These are phyloP conservation scores for Mortierella sp. DNA, from an alignment of 371 early-diverging fungal genomes.

Conservation along the genomic window DNA sequence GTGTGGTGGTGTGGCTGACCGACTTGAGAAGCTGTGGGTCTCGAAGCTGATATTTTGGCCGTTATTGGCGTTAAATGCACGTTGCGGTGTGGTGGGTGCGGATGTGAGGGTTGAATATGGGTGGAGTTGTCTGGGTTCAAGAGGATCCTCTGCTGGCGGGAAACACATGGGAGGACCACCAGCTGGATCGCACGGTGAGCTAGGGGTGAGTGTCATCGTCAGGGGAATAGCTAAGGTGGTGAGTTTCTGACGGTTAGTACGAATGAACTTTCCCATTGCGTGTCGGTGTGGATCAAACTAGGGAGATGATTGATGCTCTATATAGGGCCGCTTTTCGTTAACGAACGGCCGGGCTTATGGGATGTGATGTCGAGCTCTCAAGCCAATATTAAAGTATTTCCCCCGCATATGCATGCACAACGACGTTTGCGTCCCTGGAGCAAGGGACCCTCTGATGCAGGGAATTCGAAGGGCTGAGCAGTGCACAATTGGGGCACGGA, in stretches of 20 bases:
- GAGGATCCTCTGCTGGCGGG: conserved; percentile 33
- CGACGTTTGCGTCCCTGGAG: too few species aligned
- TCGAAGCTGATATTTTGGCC: not conserved
- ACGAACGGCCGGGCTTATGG: not conserved
- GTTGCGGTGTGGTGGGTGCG: not conserved
- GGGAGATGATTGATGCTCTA: not conserved
- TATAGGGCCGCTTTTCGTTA: not conserved
- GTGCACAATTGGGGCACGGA: too few species aligned
- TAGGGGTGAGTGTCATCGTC: conserved; percentile 48
- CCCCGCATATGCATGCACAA: too few species aligned
- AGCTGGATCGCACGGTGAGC: conserved; percentile 49
- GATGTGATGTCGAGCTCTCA: too few species aligned
- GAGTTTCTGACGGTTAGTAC: conserved; percentile 21
- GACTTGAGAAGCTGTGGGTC: not conserved
- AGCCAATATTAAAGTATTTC: too few species aligned
- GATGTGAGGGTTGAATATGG: conserved; percentile 27
- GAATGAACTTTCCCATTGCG: conserved; percentile 11
- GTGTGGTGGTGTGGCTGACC: not conserved
- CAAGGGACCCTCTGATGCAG: too few species aligned
- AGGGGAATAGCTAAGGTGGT: conserved; percentile 42
- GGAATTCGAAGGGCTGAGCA: too few species aligned
- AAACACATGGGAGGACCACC: conserved; percentile 23
- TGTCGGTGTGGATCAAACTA: not conserved
- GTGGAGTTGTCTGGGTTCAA: conserved; percentile 35
- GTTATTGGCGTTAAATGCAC: not conserved